These are phyloP conservation scores for Hyphodiscus hymeniophilus DNA, from an alignment of 495 filamentous ascomycete species.

Conservation along the genomic window DNA sequence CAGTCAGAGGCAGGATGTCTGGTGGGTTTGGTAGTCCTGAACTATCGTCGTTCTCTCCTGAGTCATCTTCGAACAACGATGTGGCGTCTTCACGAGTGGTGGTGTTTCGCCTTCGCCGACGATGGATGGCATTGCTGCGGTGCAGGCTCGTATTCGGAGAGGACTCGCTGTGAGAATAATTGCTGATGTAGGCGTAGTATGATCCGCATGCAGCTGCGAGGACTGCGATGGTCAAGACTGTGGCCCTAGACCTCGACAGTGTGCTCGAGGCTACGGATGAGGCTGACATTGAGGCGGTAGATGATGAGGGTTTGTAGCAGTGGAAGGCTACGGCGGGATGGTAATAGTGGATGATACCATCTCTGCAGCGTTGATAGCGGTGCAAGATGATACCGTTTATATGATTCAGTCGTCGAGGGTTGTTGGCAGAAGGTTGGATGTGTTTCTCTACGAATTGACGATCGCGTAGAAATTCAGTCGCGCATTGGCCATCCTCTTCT, in stretches of 20 bases:
- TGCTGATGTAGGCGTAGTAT: slow-evolving; percentile 12
- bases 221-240: slow-evolving; percentile 10
- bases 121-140: slow-evolving; percentile 51
- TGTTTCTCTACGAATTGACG: no score
- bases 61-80: slow-evolving; percentile 10
- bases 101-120: slow-evolving; percentile 22
- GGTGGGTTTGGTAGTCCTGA: no score
- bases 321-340: neutral
- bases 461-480: no score
- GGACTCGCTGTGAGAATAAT: slow-evolving; percentile 1
- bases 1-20: slow-evolving; percentile 31
- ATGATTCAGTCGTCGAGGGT: no score
- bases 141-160: slow-evolving; percentile 30
- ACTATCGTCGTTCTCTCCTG: slow-evolving; percentile 39
- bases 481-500: no score
- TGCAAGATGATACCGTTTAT: no score
- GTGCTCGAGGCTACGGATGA: slow-evolving; percentile 24
- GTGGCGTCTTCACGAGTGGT: slow-evolving; percentile 17
- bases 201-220: slow-evolving; percentile 9
- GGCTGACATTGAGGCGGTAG: slow-evolving; percentile 19
- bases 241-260: slow-evolving; percentile 14
- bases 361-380: neutral
- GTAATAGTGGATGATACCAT: neutral
- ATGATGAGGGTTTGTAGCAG: neutral
- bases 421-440: no score